Percentiles rank a stretch among this genome's conserved stretches.
Evolutionary conservation across 1,139 yeast species (phyloP).

Genomic region (Tardiomyces digboiensis): DNA sequence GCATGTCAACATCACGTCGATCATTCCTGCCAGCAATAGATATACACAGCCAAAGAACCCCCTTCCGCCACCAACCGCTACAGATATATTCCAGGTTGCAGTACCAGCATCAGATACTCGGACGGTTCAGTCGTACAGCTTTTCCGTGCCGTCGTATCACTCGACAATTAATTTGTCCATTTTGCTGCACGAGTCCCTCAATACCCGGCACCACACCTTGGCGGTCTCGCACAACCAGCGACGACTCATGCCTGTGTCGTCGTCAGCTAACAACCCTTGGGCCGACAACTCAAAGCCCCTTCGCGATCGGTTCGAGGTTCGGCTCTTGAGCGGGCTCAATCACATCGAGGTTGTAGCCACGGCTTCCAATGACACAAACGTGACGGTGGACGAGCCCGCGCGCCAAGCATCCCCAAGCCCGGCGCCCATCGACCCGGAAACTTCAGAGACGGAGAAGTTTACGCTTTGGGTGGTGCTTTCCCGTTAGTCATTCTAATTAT

Average conservation of each 20-base stretch:
- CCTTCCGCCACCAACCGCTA: slow-evolving; percentile 10
- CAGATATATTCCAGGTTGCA: slow-evolving; percentile 10
- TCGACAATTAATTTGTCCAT: slow-evolving; percentile 16
- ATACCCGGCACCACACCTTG: slow-evolving; percentile 17
- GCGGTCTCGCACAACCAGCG: slow-evolving; percentile 17
- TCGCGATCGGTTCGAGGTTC: slow-evolving; percentile 17
- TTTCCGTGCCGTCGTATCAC: slow-evolving; percentile 20
- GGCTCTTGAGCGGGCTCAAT: slow-evolving; percentile 20
- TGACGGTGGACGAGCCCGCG: background rate
- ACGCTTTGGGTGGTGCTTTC: slow-evolving; percentile 1
- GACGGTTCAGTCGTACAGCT: slow-evolving; percentile 15
- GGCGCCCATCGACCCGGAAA: background rate
- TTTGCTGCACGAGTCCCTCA: slow-evolving; percentile 16
- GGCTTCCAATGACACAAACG: slow-evolving; percentile 3
- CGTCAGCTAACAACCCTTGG: slow-evolving; percentile 19
- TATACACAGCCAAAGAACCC: slow-evolving; percentile 15
- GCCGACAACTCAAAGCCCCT: slow-evolving; percentile 17
- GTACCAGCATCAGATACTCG: slow-evolving; percentile 20
- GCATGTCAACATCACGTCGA: slow-evolving; percentile 13
- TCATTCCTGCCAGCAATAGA: slow-evolving; percentile 14
- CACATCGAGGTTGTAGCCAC: slow-evolving; percentile 17
- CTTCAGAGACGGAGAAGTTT: background rate
- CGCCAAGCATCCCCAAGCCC: background rate
- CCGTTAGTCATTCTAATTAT: background rate
- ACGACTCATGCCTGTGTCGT: slow-evolving; percentile 15